Evolutionary conservation across 495 filamentous ascomycete genomes (phyloP), one percentile per base, ranked within the genome.

Genomic region (Lasiosphaeria hispida): DNA sequence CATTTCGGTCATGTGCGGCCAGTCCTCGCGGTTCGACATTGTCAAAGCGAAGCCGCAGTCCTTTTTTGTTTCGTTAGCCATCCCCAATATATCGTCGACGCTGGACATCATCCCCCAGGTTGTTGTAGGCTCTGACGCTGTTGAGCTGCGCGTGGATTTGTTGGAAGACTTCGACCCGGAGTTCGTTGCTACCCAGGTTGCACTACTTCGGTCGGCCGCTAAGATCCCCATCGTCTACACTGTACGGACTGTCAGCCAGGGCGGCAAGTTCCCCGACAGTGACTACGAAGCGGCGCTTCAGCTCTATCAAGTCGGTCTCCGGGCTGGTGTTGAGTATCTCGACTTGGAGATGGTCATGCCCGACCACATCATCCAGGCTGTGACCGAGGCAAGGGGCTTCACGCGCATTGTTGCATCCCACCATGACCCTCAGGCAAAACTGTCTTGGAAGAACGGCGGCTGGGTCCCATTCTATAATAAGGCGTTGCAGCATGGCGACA

Each of bases 171-270:
- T 87, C 14, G 72, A 80, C 9, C 79, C 80, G 0, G 90, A 96
- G 54, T 96, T 87, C 58, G 82, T 97, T 34, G 81, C 85, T 36
- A 84, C 87, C 43, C 92, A 97, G 63, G 77, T 97, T 30, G 85
- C 93, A 2, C 79, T 92, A 51, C 81, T 97, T 10, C 84, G 92
- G 48, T 85, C 85, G 14, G 79, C 78, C 13, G 84, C 85, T n/a
- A 76, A 84, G n/a, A 77, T 96, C 14, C 94, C 94, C 14, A 75
- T 97, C 13, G 92, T 99, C 64, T 99, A 96, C 77, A 97, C 94
- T 0, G 80, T 99, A 9, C 86, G 94, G 15, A 96, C 91, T 3
- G 75, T 83, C 59, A 84, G 84, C 55, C 94, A 98, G 72, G 94
- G 94, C 9, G 94, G 94, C 37, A 84, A 80, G 57, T 97, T 96